These are phyloP conservation scores for Cymodocea nodosa DNA, from an alignment of 116 monocot genomes.

Conservation along the genomic window DNA sequence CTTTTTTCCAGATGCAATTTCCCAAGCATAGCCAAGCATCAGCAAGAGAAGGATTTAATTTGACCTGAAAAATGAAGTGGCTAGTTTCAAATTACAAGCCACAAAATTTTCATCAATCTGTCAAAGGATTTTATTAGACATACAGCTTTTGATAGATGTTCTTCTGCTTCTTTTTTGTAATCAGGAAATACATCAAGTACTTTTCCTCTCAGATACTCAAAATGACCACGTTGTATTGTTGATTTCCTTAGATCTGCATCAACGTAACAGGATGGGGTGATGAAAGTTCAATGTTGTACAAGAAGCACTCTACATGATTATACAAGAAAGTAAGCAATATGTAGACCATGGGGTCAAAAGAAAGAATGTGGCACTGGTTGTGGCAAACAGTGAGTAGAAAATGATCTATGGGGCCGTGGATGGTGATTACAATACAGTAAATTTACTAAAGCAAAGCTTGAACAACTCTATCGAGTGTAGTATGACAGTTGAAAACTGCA, in stretches of 20 bases:
- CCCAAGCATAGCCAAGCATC: slow-evolving; percentile 98
- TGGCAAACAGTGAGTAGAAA: no score
- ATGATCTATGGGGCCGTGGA: no score
- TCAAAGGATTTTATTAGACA: slow-evolving; percentile 6
- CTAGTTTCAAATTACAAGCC: slow-evolving; percentile 1
- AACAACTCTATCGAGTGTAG: no score
- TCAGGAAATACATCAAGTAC: slow-evolving; percentile 71
- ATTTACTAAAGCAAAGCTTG: no score
- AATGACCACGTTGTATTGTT: slow-evolving; percentile 46
- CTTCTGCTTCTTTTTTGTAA: slow-evolving; percentile 92
- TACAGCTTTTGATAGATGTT: slow-evolving; percentile 98
- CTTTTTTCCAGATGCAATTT: slow-evolving; percentile 97
- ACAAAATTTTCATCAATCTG: background rate
- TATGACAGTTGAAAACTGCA: no score
- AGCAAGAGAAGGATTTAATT: slow-evolving; percentile 83
- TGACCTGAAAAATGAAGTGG: slow-evolving; percentile 39
- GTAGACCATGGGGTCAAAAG: background rate
- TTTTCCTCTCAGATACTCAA: slow-evolving; percentile 82
- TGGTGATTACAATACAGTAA: no score
- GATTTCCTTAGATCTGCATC: slow-evolving; percentile 48
- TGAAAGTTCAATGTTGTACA: background rate
- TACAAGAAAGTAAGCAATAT: background rate
- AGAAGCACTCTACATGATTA: background rate
- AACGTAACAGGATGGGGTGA: background rate
- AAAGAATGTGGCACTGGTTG: background rate